These are phyloP conservation scores for Nakaseomyces kungkrabaensis DNA, from an alignment of 1,139 yeast species.

Conservation along the genomic window DNA sequence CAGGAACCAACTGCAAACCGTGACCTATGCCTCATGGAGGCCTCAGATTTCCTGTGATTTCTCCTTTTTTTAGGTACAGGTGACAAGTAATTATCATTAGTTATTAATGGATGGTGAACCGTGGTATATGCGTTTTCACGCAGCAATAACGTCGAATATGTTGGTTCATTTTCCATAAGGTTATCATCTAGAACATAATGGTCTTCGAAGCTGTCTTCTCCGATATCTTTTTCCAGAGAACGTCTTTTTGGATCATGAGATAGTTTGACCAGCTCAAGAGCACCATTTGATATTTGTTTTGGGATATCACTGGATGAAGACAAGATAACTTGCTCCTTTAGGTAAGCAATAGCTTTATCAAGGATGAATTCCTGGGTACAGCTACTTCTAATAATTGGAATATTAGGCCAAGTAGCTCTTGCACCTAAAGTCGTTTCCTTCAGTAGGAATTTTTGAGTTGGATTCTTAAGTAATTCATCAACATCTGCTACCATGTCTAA, in stretches of 20 bases:
- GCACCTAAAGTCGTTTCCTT: conserved; percentile 78
- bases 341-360: conserved; percentile 61
- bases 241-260: neutral
- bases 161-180: conserved; percentile 8
- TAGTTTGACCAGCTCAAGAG: neutral
- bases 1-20: conserved; percentile 2
- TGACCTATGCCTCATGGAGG: neutral
- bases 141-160: conserved; percentile 3
- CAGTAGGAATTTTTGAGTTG: conserved; percentile 62
- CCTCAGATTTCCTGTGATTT: conserved; percentile 1
- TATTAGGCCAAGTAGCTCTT: conserved; percentile 85
- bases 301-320: conserved; percentile 26
- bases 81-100: neutral
- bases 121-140: conserved; percentile 3
- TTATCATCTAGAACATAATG: conserved; percentile 9
- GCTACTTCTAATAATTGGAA: conserved; percentile 75
- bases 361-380: conserved; percentile 83
- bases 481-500: conserved; percentile 48
- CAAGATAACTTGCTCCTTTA: conserved; percentile 57
- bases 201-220: neutral
- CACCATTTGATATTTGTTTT: neutral
- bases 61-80: conserved; percentile 2
- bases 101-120: neutral
- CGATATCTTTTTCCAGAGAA: neutral
- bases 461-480: conserved; percentile 60